Evolutionary conservation across 495 filamentous ascomycete genomes (phyloP).

Genomic region (Aspergillus mulundensis): DNA sequence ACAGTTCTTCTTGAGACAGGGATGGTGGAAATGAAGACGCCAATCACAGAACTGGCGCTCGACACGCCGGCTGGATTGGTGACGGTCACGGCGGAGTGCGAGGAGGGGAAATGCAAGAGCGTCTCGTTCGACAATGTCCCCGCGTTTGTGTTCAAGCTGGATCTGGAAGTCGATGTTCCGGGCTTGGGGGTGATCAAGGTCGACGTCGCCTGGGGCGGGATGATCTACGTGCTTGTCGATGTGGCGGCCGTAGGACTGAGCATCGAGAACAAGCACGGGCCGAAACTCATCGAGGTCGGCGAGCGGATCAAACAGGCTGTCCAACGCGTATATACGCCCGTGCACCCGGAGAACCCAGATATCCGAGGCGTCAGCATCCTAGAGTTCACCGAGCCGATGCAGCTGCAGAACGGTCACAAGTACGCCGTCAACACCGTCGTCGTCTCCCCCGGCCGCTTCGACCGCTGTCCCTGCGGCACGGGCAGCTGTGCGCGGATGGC

Average conservation of each 20-base stretch:
- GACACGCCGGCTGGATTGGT: too few relatives aligned
- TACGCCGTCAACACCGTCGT: conserved; percentile 27
- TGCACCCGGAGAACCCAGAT: conserved; percentile 31
- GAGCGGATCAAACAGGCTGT: conserved; percentile 32
- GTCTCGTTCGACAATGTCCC: conserved; percentile 35
- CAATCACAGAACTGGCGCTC: too few relatives aligned
- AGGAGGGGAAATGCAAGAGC: conserved; percentile 19
- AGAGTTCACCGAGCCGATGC: conserved; percentile 24
- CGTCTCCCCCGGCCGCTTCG: conserved; percentile 34
- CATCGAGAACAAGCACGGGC: conserved; percentile 18
- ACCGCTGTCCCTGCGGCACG: conserved; percentile 36
- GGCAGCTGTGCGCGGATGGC: conserved; percentile 35
- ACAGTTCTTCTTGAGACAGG: conserved; percentile 35
- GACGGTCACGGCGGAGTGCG: too few relatives aligned
- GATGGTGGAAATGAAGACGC: conserved; percentile 30
- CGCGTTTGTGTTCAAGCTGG: conserved; percentile 31
- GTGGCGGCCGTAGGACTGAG: conserved; percentile 22
- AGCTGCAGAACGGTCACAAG: neutral
- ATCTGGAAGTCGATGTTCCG: conserved; percentile 27
- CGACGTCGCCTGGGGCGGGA: conserved; percentile 36
- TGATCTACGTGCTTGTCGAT: conserved; percentile 36
- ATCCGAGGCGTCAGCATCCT: conserved; percentile 29
- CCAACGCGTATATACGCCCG: conserved; percentile 19
- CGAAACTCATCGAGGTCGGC: conserved; percentile 23
- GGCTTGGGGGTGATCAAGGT: conserved; percentile 25